phyloP scores from a whole-genome alignment of 768 basidiomycete species.

The Lactifluus pinguis region DNA sequence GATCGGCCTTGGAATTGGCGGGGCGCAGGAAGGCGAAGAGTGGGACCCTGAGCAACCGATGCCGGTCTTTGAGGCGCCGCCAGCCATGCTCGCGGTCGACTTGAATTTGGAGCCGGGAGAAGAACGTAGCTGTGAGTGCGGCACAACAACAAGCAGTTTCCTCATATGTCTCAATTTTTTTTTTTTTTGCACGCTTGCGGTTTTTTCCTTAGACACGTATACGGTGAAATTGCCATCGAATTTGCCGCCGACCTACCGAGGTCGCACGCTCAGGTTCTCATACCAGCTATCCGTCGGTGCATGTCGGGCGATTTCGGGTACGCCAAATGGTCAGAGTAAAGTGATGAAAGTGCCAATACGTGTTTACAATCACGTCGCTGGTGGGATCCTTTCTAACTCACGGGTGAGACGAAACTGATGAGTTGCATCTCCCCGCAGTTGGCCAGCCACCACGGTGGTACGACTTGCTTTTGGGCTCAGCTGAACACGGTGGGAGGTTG shows the following conservation, averaged over 20 bases:
- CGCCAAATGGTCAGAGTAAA: constrained; percentile 47
- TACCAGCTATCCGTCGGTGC: constrained; percentile 89
- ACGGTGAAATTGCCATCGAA: constrained; percentile 62
- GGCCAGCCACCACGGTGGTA: constrained; percentile 6
- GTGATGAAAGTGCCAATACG: constrained; percentile 90
- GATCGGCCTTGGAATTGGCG: constrained; percentile 15
- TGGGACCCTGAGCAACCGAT: constrained; percentile 57
- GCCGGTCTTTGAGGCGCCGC: constrained; percentile 80
- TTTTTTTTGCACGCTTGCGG: background rate
- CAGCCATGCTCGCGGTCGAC: constrained; percentile 87
- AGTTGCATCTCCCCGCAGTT: background rate
- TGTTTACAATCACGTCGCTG: constrained; percentile 79
- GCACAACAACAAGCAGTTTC: background rate
- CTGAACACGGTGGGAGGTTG: constrained; percentile 5
- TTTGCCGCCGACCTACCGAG: constrained; percentile 86
- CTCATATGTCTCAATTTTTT: background rate
- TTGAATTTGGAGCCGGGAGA: constrained; percentile 75
- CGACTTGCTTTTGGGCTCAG: constrained; percentile 11
- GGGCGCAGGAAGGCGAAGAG: constrained; percentile 30
- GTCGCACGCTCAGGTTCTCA: constrained; percentile 73
- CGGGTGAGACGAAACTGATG: background rate
- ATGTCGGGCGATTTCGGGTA: constrained; percentile 47
- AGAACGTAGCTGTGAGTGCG: constrained; percentile 64
- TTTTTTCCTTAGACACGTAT: constrained; percentile 57
- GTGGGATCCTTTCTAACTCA: constrained; percentile 30